phyloP scores from a whole-genome alignment of 2,329 filamentous ascomycete species.

The Truncatella angustata region DNA sequence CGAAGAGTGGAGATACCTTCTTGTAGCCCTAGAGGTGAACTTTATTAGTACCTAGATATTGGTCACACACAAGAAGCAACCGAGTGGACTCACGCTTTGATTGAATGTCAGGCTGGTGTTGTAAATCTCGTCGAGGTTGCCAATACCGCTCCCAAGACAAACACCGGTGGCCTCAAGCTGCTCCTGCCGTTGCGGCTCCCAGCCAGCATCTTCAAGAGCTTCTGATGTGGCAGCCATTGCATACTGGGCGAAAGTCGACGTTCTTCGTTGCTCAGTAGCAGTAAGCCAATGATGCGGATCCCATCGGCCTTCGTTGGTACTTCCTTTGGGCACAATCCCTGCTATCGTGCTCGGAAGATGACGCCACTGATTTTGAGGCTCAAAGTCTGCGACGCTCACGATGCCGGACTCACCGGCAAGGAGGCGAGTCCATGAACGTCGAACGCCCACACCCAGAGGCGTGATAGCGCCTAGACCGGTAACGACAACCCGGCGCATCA shows the following conservation, averaged over 20 bases:
- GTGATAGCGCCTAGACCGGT: slow-evolving; percentile 81
- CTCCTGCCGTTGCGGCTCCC: slow-evolving; percentile 60
- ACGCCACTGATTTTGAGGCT: slow-evolving; percentile 57
- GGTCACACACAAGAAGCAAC: not conserved
- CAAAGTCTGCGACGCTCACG: slow-evolving; percentile 64
- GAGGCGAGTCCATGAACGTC: slow-evolving; percentile 76
- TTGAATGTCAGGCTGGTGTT: slow-evolving; percentile 76
- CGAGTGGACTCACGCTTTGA: slow-evolving; percentile 56
- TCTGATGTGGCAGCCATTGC: slow-evolving; percentile 83
- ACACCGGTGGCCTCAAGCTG: slow-evolving; percentile 80
- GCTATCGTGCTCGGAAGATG: slow-evolving; percentile 82
- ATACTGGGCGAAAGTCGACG: slow-evolving; percentile 91
- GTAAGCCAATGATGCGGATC: slow-evolving; percentile 52
- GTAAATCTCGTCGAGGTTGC: slow-evolving; percentile 89
- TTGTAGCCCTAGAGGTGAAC: slow-evolving; percentile 68
- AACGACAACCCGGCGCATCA: slow-evolving; percentile 74
- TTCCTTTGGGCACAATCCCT: slow-evolving; percentile 69
- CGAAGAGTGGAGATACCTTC: slow-evolving; percentile 90
- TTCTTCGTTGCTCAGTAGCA: slow-evolving; percentile 63
- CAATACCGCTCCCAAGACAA: slow-evolving; percentile 92
- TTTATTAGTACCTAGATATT: slow-evolving; percentile 11
- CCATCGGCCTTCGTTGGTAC: slow-evolving; percentile 43
- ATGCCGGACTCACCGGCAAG: slow-evolving; percentile 79
- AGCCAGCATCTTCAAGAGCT: slow-evolving; percentile 79
- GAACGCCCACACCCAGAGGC: slow-evolving; percentile 77